Conservation (phyloP, 2,329 filamentous ascomycete genomes). For the Endoconidiophora laricicola region DNA sequence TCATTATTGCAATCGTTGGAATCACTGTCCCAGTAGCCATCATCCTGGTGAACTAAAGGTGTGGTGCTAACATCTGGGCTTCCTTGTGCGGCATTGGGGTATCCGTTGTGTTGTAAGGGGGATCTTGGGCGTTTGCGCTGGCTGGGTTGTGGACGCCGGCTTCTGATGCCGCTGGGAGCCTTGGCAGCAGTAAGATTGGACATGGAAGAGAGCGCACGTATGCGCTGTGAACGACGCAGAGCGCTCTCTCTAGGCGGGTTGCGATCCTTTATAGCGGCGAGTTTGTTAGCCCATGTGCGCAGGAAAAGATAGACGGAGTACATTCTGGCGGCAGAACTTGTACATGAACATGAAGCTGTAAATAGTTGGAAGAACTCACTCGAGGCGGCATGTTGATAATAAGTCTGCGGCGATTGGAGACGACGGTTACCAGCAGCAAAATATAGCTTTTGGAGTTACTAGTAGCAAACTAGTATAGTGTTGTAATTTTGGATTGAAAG, state of each 20-base stretch:
- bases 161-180: background rate
- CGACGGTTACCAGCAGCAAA: background rate
- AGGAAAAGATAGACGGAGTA: background rate
- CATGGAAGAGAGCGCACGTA: background rate
- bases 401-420: background rate
- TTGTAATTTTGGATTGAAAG: background rate
- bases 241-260: background rate
- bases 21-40: background rate
- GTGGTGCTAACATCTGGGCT: slow-evolving; percentile 1
- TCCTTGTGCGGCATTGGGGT: background rate
- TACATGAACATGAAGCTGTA: background rate
- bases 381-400: background rate
- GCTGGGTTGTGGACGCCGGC: background rate
- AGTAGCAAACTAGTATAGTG: too few relatives aligned
- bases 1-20: slow-evolving; percentile 2
- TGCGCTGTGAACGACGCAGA: slow-evolving; percentile 8
- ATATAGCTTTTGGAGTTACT: too few relatives aligned
- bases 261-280: slow-evolving; percentile 6
- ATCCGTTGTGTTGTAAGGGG: background rate
- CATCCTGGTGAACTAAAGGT: background rate
- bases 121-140: background rate
- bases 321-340: background rate
- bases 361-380: background rate
- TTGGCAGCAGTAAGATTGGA: background rate
- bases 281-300: slow-evolving; percentile 4